These are phyloP conservation scores for Calophaca sinica DNA, from an alignment of 306 rosid genomes.

Conservation along the genomic window DNA sequence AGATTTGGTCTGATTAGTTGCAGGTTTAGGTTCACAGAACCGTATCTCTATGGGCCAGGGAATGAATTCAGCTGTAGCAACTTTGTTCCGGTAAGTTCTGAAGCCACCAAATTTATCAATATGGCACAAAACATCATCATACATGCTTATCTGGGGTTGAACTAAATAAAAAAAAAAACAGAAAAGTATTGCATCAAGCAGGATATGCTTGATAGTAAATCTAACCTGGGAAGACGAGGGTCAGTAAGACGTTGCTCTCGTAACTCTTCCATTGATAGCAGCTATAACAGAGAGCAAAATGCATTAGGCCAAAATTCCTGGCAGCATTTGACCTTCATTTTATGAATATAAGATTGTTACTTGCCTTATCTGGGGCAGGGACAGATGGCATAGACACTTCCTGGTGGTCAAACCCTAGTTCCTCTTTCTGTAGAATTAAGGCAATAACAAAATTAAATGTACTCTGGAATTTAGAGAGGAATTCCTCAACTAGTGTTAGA, in stretches of 20 bases:
- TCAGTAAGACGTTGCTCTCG: slow-evolving; percentile 81
- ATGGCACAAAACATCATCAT: slow-evolving; percentile 36
- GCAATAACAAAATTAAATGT: slow-evolving; percentile 38
- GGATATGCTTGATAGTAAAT: slow-evolving; percentile 9
- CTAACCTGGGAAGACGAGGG: slow-evolving; percentile 87
- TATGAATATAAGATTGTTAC: slow-evolving; percentile 37
- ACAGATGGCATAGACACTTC: slow-evolving; percentile 78
- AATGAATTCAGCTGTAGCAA: slow-evolving; percentile 64
- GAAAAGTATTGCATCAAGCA: slow-evolving; percentile 10
- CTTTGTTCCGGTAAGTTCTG: slow-evolving; percentile 95
- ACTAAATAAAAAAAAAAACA: slow-evolving; percentile 26
- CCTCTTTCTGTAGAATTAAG: slow-evolving; percentile 74
- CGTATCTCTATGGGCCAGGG: slow-evolving; percentile 99
- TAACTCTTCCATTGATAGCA: slow-evolving; percentile 84
- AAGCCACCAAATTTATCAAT: slow-evolving; percentile 42
- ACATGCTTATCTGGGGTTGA: slow-evolving; percentile 11
- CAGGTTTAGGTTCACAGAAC: slow-evolving; percentile 80
- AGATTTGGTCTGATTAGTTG: slow-evolving; percentile 84
- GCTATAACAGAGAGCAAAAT: slow-evolving; percentile 58
- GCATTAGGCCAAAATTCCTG: slow-evolving; percentile 16
- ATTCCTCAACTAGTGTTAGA: slow-evolving; percentile 15
- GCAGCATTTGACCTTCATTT: slow-evolving; percentile 22
- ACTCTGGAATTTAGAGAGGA: slow-evolving; percentile 12
- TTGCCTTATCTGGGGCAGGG: slow-evolving; percentile 80
- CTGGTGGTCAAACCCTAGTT: slow-evolving; percentile 79